Percentiles rank a stretch among this genome's conserved stretches.
Evolutionary conservation across 352 stramenopile species (phyloP).

Genomic region (Blastocystis sp.): DNA sequence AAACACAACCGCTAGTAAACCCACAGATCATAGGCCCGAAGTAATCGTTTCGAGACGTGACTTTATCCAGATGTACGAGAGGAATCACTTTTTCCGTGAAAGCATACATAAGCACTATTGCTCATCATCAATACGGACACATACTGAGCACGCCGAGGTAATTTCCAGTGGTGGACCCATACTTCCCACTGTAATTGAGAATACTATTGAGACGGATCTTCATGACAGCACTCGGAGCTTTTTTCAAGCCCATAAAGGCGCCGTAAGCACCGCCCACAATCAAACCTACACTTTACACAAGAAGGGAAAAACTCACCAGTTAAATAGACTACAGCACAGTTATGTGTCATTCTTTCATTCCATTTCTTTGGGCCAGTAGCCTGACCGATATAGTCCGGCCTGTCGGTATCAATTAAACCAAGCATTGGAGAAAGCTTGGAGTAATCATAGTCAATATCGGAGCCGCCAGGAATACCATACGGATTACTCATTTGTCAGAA

Average conservation of each 20-base stretch:
- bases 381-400: constrained; percentile 17
- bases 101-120: constrained; percentile 13
- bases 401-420: constrained; percentile 39
- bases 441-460: constrained; percentile 13
- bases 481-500: constrained; percentile 18
- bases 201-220: constrained; percentile 59
- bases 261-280: not conserved
- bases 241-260: not conserved
- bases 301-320: not conserved
- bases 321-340: constrained; percentile 12
- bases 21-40: constrained; percentile 47
- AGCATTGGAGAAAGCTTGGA: constrained; percentile 56
- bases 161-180: constrained; percentile 18
- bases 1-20: constrained; percentile 19
- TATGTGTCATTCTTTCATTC: constrained; percentile 8
- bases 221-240: constrained; percentile 12
- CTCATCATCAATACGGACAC: not conserved
- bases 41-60: constrained; percentile 20
- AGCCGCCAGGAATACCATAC: not conserved
- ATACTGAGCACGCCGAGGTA: constrained; percentile 6
- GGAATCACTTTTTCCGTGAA: not conserved
- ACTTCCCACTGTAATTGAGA: constrained; percentile 50
- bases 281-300: not conserved
- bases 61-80: not conserved
- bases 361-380: not conserved